Evolutionary conservation across 1,284 basidiomycete species (phyloP), one percentile per base, ranked within the genome.

Genomic region (Sparassis latifolia): DNA sequence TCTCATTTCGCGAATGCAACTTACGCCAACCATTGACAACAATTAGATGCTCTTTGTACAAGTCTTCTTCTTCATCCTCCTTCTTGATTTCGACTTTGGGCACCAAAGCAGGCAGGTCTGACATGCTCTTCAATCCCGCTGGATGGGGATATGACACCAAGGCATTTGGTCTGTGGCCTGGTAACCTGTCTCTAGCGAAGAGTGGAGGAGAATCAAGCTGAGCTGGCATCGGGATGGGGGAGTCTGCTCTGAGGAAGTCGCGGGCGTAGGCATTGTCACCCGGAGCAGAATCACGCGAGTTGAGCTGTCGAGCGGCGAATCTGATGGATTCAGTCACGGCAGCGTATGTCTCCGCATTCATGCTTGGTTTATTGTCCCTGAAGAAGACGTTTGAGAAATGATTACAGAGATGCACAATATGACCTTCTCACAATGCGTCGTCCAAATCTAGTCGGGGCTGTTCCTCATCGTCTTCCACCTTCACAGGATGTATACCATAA

Each of bases 1-100:
- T 28, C 7, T 20, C 20, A 20, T 20, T 20, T 20, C 20, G 20
- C 20, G 20, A 20, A 20, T 20, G 20, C 10, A 20, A 56, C 61
- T 38, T 58, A 84, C 83, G 60, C 80, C 80, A 82, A 20, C 81
- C 82, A 58, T 78, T 70, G 2, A 83, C 72, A 32, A 82, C 59
- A 4, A 71, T 65, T 70, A 86, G 75, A 61, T 79, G 77, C 48
- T 72, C 68, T 33, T 59, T 62, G 29, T 70, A 64, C 3, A 74
- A 47, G 47, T 80, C 73, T 5, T 64, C 65, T 30, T 75, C 74
- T 9, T 64, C 58, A 48, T 78, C 69, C 9, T 62, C 66, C n/a
- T 76, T 73, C 9, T 59, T 55, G 7, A 58, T 35, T 10, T 63
- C 56, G 10, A 57, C 53, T 31, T 50, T 50, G 3, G 59, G 51